These are phyloP conservation scores for Aaosphaeria arxii DNA, from an alignment of 2,329 filamentous ascomycete genomes.

Conservation along the genomic window DNA sequence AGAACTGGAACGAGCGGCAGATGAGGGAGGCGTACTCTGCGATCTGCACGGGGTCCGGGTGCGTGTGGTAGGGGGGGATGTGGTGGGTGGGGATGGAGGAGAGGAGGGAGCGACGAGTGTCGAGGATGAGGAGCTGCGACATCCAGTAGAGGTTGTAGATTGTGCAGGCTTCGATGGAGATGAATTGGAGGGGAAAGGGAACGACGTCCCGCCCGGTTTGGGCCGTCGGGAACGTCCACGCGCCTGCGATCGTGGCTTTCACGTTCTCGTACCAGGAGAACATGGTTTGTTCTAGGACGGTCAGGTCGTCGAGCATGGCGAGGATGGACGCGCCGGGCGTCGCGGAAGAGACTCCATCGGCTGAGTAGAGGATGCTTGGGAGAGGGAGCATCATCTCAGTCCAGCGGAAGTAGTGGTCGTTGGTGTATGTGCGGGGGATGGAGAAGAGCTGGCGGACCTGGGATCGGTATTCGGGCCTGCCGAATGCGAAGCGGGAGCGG, in stretches of 20 bases:
- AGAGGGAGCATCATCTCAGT: conserved; percentile 13
- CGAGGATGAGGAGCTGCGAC: conserved; percentile 15
- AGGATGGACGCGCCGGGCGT: not conserved
- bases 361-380: conserved; percentile 11
- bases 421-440: conserved; percentile 5
- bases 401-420: conserved; percentile 15
- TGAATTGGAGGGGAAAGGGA: conserved; percentile 15
- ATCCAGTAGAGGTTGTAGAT: conserved; percentile 16
- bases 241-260: conserved; percentile 2
- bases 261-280: conserved; percentile 10
- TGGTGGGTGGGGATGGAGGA: conserved; percentile 8
- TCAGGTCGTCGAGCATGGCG: conserved; percentile 8
- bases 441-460: conserved; percentile 8
- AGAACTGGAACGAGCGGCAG: conserved; percentile 17
- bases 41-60: conserved; percentile 2
- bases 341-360: conserved; percentile 3
- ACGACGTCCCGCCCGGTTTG: conserved; percentile 5
- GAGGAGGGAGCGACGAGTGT: conserved; percentile 8
- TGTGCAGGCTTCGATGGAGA: conserved; percentile 14
- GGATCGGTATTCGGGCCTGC: conserved; percentile 6
- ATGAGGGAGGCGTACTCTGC: conserved; percentile 14
- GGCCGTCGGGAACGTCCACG: conserved; percentile 7
- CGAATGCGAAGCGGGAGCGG: conserved; percentile 11
- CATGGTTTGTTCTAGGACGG: conserved; percentile 8
- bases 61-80: conserved; percentile 2